These are phyloP conservation scores for Pyricularia grisea DNA, from an alignment of 2,329 filamentous ascomycete genomes.

Conservation along the genomic window DNA sequence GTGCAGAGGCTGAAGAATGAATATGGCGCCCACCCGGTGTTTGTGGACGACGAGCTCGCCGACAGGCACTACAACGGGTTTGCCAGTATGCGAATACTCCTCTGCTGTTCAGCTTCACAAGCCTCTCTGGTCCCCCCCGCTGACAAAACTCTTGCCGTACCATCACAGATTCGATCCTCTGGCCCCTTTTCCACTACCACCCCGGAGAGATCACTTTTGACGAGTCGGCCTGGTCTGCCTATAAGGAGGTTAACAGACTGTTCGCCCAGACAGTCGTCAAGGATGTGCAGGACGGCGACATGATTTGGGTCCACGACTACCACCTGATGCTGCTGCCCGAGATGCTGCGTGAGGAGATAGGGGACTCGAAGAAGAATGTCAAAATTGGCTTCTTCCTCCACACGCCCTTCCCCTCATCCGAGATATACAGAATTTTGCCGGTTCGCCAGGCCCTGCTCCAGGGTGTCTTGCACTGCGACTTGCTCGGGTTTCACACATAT, in stretches of 20 bases:
- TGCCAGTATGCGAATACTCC: conserved; percentile 56
- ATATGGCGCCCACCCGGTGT: conserved; percentile 83
- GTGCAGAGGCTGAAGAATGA: conserved; percentile 74
- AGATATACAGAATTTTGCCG: conserved; percentile 92
- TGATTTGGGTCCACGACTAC: conserved; percentile 98
- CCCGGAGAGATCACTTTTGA: conserved; percentile 97
- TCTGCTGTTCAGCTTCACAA: neutral
- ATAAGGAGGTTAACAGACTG: conserved; percentile 83
- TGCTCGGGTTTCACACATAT: conserved; percentile 97
- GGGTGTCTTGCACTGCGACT: conserved; percentile 83
- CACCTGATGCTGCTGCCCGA: conserved; percentile 94
- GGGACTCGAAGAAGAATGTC: conserved; percentile 73
- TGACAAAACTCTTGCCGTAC: neutral
- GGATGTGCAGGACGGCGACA: conserved; percentile 84
- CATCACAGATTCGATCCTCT: conserved; percentile 77
- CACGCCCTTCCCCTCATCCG: conserved; percentile 91
- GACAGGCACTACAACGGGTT: conserved; percentile 98
- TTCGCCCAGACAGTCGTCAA: conserved; percentile 83
- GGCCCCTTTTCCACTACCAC: conserved; percentile 98
- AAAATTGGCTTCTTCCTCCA: conserved; percentile 98
- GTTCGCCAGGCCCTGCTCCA: conserved; percentile 82
- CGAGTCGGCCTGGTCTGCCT: conserved; percentile 87
- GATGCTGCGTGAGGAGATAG: conserved; percentile 88
- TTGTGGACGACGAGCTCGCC: conserved; percentile 85
- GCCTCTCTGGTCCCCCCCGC: conserved; percentile 5